These are phyloP conservation scores for Daldinia sp. DNA, from an alignment of 2,329 filamentous ascomycete species.

Conservation along the genomic window DNA sequence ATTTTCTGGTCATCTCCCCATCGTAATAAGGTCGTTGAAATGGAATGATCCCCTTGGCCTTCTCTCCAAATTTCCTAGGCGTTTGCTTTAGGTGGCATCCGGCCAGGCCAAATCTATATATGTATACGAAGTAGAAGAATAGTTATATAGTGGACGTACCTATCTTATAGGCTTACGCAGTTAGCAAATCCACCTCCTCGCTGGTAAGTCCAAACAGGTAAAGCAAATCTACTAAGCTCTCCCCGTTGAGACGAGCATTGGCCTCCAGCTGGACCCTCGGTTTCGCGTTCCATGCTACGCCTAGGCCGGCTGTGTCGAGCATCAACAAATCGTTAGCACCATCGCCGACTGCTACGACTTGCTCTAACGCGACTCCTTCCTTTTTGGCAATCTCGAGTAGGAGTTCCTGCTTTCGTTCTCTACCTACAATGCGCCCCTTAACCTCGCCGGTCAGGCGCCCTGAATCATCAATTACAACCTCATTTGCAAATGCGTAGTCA, in stretches of 20 bases:
- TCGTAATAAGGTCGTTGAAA: slow-evolving; percentile 4
- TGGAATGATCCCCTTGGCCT: not conserved
- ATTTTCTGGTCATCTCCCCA: slow-evolving; percentile 1
- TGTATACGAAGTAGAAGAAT: slow-evolving; percentile 26
- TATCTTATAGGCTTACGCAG: slow-evolving; percentile 48
- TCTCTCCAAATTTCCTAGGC: slow-evolving; percentile 1
- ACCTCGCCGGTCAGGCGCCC: slow-evolving; percentile 78
- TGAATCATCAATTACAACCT: slow-evolving; percentile 73
- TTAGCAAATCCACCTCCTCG: slow-evolving; percentile 69
- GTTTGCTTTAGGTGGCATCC: slow-evolving; percentile 46
- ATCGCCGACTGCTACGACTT: slow-evolving; percentile 81
- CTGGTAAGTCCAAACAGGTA: slow-evolving; percentile 79
- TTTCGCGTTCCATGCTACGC: slow-evolving; percentile 88
- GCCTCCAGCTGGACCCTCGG: slow-evolving; percentile 84
- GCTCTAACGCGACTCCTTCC: slow-evolving; percentile 73
- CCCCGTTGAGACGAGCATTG: slow-evolving; percentile 76
- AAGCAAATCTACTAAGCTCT: slow-evolving; percentile 77
- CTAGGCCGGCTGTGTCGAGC: slow-evolving; percentile 80
- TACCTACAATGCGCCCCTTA: slow-evolving; percentile 78
- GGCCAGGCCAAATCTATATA: slow-evolving; percentile 23
- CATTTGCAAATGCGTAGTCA: slow-evolving; percentile 90
- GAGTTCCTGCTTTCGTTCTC: slow-evolving; percentile 78
- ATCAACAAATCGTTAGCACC: slow-evolving; percentile 87
- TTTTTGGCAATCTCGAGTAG: slow-evolving; percentile 76
- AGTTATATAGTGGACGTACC: slow-evolving; percentile 31